These are phyloP conservation scores for Exophiala sideris DNA, from an alignment of 2,329 filamentous ascomycete genomes.

Conservation along the genomic window DNA sequence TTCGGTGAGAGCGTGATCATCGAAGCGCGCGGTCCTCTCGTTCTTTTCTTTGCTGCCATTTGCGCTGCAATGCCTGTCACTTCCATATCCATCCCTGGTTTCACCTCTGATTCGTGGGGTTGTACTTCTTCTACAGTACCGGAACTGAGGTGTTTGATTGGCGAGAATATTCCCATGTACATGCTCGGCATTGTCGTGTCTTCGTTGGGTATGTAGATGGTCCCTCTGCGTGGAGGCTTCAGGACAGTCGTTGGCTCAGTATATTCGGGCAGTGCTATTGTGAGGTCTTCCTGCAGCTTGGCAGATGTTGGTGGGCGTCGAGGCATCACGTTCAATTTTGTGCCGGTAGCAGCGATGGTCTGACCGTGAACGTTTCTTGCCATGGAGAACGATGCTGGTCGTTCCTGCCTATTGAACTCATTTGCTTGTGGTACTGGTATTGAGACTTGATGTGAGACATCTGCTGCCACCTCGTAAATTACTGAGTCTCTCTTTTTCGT, in stretches of 20 bases:
- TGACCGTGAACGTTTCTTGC: no score
- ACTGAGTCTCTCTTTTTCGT: background rate
- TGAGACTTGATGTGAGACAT: no score
- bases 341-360: no score
- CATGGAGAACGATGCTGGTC: no score
- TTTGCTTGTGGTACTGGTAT: no score
- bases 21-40: slow-evolving; percentile 28
- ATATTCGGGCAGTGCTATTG: slow-evolving; percentile 8
- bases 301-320: background rate
- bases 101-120: background rate
- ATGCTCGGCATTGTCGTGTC: slow-evolving; percentile 41
- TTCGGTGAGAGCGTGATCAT: slow-evolving; percentile 45
- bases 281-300: background rate
- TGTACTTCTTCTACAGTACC: background rate
- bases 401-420: no score
- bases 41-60: slow-evolving; percentile 32
- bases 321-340: background rate
- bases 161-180: slow-evolving; percentile 45
- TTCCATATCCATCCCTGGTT: slow-evolving; percentile 25
- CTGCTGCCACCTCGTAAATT: no score
- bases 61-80: slow-evolving; percentile 35
- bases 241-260: background rate
- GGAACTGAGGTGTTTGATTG: slow-evolving; percentile 33
- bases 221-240: slow-evolving; percentile 35
- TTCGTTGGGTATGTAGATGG: slow-evolving; percentile 42